Evolutionary conservation across 2,329 filamentous ascomycete species (phyloP), one percentile per base, ranked within the genome.

Genomic region (Colletotrichum sp.): DNA sequence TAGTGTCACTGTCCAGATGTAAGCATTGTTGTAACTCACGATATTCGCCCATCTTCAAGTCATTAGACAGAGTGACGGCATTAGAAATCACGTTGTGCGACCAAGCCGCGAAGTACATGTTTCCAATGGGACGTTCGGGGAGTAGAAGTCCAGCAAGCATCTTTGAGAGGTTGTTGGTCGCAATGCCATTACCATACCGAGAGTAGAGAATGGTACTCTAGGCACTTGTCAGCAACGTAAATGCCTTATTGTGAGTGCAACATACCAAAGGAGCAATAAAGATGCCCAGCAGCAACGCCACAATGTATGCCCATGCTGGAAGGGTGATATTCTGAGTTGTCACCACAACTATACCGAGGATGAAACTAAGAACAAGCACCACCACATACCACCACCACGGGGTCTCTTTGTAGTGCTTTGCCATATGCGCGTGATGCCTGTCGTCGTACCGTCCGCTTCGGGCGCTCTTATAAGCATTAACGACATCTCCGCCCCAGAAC

Each of bases 41-140:
- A 67, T 92, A 92, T 83, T 92, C 89, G 24, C 90, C 90, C 85
- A 91, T 86, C 82, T 92, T 92, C 28, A 92, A 80, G 76, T 91
- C 89, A 63, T 86, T 88, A 48, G 84, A 88, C 8, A 92, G 82
- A 70, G 83, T 88, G 60, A 92, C 87, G 0, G 85, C 83, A 66
- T 89, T 89, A 4, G 72, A 14, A 65, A 92, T 91, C 65, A 91
- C 88, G 48, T 88, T 90, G 81, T 92, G 90, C 2, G 89, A 91
- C 89, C 89, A 92, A 13, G 87, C 87, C 9, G 90, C 88, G 79
- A 91, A 91, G 80, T 91, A 91, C 87, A 91, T 89, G 80, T 91
- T 91, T 4, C 88, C 89, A 6, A 91, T 78, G 1, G 89, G 89
- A 2, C 87, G 86, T 3, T 85, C 87, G 3, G 89, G 89, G 4